Evolutionary conservation across 2,329 filamentous ascomycete species (phyloP).

Genomic region (Claviceps paspali): DNA sequence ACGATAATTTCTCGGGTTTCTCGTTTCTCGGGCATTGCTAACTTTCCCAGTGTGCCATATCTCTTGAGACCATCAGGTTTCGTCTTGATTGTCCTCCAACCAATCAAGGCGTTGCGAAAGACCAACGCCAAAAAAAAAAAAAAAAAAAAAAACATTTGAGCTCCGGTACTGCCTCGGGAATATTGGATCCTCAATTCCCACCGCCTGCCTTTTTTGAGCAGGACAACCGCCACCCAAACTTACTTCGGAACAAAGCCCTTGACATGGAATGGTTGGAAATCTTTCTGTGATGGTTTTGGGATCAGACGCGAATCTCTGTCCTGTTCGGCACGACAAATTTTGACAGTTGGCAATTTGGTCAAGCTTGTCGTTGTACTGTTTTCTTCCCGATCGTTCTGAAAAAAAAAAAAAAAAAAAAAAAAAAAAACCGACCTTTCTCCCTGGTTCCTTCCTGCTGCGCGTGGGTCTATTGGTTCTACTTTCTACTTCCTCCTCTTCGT

Average conservation of each 20-base stretch:
- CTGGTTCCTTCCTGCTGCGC: not conserved
- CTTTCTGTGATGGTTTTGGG: too few relatives aligned
- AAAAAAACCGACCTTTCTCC: too few relatives aligned
- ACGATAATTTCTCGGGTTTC: too few relatives aligned
- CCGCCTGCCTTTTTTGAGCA: not conserved
- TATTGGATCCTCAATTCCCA: not conserved
- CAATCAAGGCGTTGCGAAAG: constrained; percentile 3
- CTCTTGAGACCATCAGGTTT: not conserved
- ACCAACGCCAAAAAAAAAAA: not conserved
- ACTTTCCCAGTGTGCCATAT: not conserved
- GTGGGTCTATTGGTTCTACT: not conserved
- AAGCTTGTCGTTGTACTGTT: not conserved
- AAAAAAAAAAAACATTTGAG: too few relatives aligned
- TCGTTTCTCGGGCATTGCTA: not conserved
- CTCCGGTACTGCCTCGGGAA: not conserved
- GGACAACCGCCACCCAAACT: not conserved
- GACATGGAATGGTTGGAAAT: too few relatives aligned
- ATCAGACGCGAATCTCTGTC: too few relatives aligned
- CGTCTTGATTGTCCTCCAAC: not conserved
- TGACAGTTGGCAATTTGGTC: too few relatives aligned
- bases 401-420: too few relatives aligned
- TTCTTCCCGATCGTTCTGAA: too few relatives aligned
- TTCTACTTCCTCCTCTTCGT: not conserved
- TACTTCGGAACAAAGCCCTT: too few relatives aligned
- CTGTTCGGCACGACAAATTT: not conserved